Conservation (phyloP, 2,329 filamentous ascomycete genomes). For the Colletotrichum musicola region DNA sequence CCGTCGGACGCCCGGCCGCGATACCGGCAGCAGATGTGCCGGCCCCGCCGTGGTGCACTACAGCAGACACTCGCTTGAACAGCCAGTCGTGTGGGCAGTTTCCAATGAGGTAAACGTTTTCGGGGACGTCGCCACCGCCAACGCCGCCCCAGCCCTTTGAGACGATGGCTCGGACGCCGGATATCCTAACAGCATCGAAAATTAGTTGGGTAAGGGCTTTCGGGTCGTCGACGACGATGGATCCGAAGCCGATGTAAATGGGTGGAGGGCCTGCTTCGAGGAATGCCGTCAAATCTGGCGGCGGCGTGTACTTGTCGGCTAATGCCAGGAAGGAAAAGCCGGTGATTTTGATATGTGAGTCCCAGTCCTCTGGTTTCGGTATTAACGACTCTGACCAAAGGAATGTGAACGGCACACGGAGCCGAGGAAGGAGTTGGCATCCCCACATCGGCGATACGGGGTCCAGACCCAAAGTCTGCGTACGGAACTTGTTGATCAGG, state of each 20-base stretch:
- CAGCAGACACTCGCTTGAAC: slow-evolving; percentile 68
- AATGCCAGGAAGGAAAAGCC: slow-evolving; percentile 73
- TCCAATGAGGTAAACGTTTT: slow-evolving; percentile 71
- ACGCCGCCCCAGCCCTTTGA: slow-evolving; percentile 75
- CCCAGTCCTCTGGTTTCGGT: slow-evolving; percentile 75
- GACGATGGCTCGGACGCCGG: slow-evolving; percentile 71
- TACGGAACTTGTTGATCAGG: slow-evolving; percentile 77
- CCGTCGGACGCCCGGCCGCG: slow-evolving; percentile 70
- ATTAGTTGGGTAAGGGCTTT: slow-evolving; percentile 69
- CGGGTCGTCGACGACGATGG: slow-evolving; percentile 74
- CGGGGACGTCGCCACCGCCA: slow-evolving; percentile 64
- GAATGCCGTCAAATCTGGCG: slow-evolving; percentile 65
- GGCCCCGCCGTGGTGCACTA: slow-evolving; percentile 75
- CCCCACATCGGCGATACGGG: slow-evolving; percentile 75
- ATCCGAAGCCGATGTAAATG: slow-evolving; percentile 76
- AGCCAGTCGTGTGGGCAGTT: slow-evolving; percentile 77
- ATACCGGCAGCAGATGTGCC: slow-evolving; percentile 75
- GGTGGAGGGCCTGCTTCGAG: slow-evolving; percentile 69
- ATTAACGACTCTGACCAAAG: slow-evolving; percentile 77
- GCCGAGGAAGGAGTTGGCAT: slow-evolving; percentile 71
- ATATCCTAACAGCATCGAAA: slow-evolving; percentile 67
- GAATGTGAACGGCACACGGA: slow-evolving; percentile 77
- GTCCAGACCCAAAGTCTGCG: slow-evolving; percentile 71
- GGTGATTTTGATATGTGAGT: slow-evolving; percentile 67
- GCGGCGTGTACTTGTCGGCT: slow-evolving; percentile 65